Conservation (phyloP, 345 rosid genomes). For the Carallia pectinifolia region DNA sequence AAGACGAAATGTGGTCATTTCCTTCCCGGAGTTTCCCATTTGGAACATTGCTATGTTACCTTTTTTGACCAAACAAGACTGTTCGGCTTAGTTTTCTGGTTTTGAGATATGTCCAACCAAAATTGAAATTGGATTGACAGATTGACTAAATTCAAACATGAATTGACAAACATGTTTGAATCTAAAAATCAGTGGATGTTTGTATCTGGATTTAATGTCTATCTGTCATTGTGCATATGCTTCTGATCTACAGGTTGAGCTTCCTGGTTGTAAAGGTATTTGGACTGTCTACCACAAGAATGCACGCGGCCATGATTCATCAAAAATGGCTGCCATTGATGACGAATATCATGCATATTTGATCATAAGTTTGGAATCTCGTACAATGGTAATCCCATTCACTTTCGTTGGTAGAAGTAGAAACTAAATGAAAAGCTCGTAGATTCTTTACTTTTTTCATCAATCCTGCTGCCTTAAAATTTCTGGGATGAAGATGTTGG, state of each 20-base stretch:
- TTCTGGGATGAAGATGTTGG: too few species aligned
- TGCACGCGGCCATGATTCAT: conserved; percentile 69
- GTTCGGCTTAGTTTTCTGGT: too few species aligned
- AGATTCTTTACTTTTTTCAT: too few species aligned
- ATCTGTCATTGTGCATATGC: background rate
- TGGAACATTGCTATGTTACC: too few species aligned
- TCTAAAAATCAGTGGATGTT: background rate
- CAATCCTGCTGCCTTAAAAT: too few species aligned
- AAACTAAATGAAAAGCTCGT: background rate
- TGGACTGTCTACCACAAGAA: conserved; percentile 99
- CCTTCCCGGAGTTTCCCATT: too few species aligned
- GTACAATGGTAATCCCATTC: conserved; percentile 72
- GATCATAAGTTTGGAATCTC: conserved; percentile 91
- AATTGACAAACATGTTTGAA: background rate
- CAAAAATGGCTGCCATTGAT: conserved; percentile 56
- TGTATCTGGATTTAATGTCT: background rate
- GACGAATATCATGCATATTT: conserved; percentile 98
- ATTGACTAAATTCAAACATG: too few species aligned
- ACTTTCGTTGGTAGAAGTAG: conserved; percentile 11
- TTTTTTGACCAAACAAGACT: too few species aligned
- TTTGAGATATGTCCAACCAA: too few species aligned
- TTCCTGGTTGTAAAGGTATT: conserved; percentile 94
- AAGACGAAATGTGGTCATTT: too few species aligned
- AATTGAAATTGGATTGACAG: too few species aligned
- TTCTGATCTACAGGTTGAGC: conserved; percentile 67